Conservation (phyloP, 192 early-diverging fungal genomes). For the Geosiphon pyriformis region DNA sequence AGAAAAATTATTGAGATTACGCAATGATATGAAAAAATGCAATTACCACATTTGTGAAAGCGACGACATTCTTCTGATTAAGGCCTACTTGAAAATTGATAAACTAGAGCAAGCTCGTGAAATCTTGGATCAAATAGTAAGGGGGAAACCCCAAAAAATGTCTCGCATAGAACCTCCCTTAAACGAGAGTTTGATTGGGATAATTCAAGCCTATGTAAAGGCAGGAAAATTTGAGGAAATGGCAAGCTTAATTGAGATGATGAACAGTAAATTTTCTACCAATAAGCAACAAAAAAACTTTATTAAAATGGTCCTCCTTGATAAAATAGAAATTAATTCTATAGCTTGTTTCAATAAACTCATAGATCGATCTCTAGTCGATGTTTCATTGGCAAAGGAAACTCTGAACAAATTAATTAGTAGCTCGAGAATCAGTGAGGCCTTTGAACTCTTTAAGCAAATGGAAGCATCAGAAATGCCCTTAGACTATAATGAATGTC, state of each 20-base stretch:
- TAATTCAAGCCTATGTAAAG: conserved; percentile 24
- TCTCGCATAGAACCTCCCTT: neutral
- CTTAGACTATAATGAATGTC: conserved; percentile 24
- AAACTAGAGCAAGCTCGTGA: conserved; percentile 2
- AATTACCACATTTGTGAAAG: neutral
- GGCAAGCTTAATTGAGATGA: conserved; percentile 54
- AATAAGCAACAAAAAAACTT: conserved; percentile 26
- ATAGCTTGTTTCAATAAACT: conserved; percentile 29
- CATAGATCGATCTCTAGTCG: conserved; percentile 27
- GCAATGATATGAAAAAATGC: conserved; percentile 2
- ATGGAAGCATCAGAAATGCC: conserved; percentile 27
- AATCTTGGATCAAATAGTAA: conserved; percentile 10
- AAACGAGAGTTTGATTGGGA: neutral
- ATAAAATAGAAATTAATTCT: conserved; percentile 10
- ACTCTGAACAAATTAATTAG: conserved; percentile 30
- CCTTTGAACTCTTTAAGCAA: conserved; percentile 29
- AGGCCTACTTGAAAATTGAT: conserved; percentile 8
- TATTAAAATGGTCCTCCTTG: conserved; percentile 26
- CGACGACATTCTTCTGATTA: conserved; percentile 2
- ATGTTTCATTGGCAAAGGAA: conserved; percentile 26
- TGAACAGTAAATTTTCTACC: conserved; percentile 59
- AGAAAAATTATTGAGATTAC: neutral
- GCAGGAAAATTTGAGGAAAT: conserved; percentile 48
- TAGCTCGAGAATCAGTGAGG: conserved; percentile 28
- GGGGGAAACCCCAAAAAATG: neutral